Conservation (phyloP, 768 basidiomycete genomes). For the Tulasnella sp. region DNA sequence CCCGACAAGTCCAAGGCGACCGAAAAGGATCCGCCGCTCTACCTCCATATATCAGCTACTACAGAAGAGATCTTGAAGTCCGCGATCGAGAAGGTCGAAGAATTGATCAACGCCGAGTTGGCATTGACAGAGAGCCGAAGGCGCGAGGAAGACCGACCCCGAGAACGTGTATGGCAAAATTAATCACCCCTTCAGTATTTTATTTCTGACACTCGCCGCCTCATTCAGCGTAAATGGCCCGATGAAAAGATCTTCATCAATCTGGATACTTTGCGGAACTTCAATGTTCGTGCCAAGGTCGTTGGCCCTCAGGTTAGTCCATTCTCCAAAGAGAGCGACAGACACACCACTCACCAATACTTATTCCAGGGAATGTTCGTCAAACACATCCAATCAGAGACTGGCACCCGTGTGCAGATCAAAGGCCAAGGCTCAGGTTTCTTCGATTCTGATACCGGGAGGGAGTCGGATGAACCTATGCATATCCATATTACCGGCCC, state of each 20-base stretch:
- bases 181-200: neutral
- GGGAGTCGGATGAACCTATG: slow-evolving; percentile 87
- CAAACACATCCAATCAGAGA: slow-evolving; percentile 97
- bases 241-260: slow-evolving; percentile 93
- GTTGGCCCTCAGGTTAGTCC: slow-evolving; percentile 84
- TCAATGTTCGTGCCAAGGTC: slow-evolving; percentile 96
- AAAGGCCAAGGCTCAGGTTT: slow-evolving; percentile 95
- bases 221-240: slow-evolving; percentile 89
- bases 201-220: slow-evolving; percentile 20
- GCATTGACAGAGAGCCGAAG: slow-evolving; percentile 76
- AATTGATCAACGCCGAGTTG: slow-evolving; percentile 72
- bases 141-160: slow-evolving; percentile 54
- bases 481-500: slow-evolving; percentile 91
- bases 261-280: slow-evolving; percentile 89
- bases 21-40: slow-evolving; percentile 90
- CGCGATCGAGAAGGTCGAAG: slow-evolving; percentile 73
- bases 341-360: neutral
- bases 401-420: slow-evolving; percentile 94
- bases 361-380: slow-evolving; percentile 85
- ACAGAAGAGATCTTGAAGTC: slow-evolving; percentile 65
- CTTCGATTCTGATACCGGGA: slow-evolving; percentile 86
- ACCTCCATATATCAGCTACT: slow-evolving; percentile 87
- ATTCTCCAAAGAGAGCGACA: neutral
- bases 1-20: slow-evolving; percentile 90
- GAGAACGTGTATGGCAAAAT: slow-evolving; percentile 59